Evolutionary conservation across 306 rosid species (phyloP).

Genomic region (Fagus sylvatica): DNA sequence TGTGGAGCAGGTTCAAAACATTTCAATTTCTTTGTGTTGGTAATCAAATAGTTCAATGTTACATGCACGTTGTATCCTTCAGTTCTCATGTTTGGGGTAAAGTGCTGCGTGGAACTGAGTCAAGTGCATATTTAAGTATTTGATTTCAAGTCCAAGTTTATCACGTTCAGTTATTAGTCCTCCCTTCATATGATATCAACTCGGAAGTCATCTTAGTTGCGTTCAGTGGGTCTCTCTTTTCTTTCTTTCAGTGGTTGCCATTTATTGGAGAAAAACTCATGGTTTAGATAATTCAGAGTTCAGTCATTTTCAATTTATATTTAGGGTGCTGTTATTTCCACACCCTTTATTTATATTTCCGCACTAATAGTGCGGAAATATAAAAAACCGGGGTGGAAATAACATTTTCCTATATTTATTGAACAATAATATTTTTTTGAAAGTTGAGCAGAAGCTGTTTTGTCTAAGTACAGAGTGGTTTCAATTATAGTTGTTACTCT

Average conservation of each 20-base stretch:
- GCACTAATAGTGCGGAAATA: too few species aligned
- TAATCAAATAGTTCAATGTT: neutral
- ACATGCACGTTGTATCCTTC: too few species aligned
- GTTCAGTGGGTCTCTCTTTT: neutral
- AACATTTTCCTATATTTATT: neutral
- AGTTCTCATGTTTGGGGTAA: too few species aligned
- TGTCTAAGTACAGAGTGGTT: neutral
- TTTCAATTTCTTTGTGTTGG: neutral
- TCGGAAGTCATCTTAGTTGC: neutral
- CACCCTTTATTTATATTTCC: too few species aligned
- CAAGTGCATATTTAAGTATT: too few species aligned
- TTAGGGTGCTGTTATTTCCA: too few species aligned
- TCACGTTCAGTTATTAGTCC: neutral
- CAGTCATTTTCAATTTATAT: too few species aligned
- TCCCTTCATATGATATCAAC: neutral
- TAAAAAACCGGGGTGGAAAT: too few species aligned
- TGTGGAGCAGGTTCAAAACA: neutral
- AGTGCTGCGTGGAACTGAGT: too few species aligned
- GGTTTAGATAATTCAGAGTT: neutral
- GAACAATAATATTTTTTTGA: neutral
- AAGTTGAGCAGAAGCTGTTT: neutral
- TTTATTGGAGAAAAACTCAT: neutral
- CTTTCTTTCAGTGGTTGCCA: neutral
- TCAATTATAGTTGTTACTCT: conserved; percentile 2
- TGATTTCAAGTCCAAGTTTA: too few species aligned